Evolutionary conservation across 2,329 filamentous ascomycete genomes (phyloP), one percentile per base, ranked within the genome.

Genomic region (Xylariales sp.): DNA sequence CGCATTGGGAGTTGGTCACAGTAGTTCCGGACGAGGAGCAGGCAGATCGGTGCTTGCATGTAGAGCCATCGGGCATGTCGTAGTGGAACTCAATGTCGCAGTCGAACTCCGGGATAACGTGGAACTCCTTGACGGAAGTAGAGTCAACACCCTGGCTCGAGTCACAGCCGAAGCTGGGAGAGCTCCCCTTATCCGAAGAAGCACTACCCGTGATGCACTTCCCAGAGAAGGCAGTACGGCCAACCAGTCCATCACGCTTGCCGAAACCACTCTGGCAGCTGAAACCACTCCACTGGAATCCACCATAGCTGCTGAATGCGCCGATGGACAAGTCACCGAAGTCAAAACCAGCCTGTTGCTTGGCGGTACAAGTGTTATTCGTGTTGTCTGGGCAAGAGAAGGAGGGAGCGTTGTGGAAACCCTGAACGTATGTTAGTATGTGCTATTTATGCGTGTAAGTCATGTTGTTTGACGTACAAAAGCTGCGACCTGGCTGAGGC

Each of bases 1-100:
- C 91, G 62, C 91, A 97, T 74, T 96, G 88, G 46, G 71, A 79
- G 77, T 96, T 96, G 66, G 79, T 68, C 55, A 96, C 73, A 34
- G 75, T 77, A 44, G 80, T 82, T 55, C 87, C 87, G 12, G 73
- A 69, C 42, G 74, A 69, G 49, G 73, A 78, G 77, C 88, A 94
- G 39, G 72, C 59, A 50, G 77, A 70, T 48, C 78, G 80, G 55
- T 94, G 85, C 70, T 86, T 91, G 81, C 91, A 97, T 46, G 65
- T 78, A 11, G 79, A 82, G 53, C 86, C 86, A 61, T 91, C 87
- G 2, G 80, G 76, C 88, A 96, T 95, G 56, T 73, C 76, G 68
- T 91, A 96, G 71, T 87, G 77, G 70, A 95, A 88, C 64, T 91
- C 82, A 40, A 97, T 69, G 49, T 90, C 81, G 52, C 79, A 82